A percentile compares a stretch with the other conserved stretches of the same genome.
Conservation (phyloP, 768 basidiomycete species). For the Kwoniella pini region DNA sequence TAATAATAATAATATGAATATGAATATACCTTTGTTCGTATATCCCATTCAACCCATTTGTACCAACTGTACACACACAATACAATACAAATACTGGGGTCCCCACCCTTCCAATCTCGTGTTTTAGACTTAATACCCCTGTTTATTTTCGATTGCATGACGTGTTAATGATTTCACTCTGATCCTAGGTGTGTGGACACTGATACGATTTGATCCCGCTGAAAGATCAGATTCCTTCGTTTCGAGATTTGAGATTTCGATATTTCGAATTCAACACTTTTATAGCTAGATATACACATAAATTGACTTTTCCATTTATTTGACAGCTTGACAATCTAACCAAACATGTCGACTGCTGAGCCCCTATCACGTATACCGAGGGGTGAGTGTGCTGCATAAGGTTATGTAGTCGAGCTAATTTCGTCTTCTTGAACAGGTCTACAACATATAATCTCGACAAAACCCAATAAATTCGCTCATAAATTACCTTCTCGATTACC, state of each 20-base stretch:
- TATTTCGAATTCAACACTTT: too few relatives aligned
- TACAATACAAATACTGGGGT: too few relatives aligned
- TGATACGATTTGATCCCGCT: too few relatives aligned
- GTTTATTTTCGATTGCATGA: too few relatives aligned
- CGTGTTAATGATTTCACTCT: too few relatives aligned
- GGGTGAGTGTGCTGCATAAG: slow-evolving; percentile 7
- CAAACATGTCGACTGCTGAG: slow-evolving; percentile 19
- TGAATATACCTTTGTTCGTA: slow-evolving; percentile 6
- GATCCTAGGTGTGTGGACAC: too few relatives aligned
- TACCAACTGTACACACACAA: not conserved
- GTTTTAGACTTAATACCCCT: too few relatives aligned
- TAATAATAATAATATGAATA: not conserved
- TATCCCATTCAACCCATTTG: not conserved
- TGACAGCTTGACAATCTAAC: too few relatives aligned
- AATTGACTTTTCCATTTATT: too few relatives aligned
- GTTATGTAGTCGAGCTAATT: not conserved
- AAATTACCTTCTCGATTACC: slow-evolving; percentile 36
- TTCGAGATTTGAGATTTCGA: not conserved
- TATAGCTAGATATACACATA: too few relatives aligned
- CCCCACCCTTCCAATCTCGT: too few relatives aligned
- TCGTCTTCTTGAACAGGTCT: not conserved
- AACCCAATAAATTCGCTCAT: slow-evolving; percentile 20
- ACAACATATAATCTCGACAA: slow-evolving; percentile 16
- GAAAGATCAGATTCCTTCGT: too few relatives aligned
- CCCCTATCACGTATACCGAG: slow-evolving; percentile 26